Conservation (phyloP, 345 rosid species). For the Eutrema yunnanense region DNA sequence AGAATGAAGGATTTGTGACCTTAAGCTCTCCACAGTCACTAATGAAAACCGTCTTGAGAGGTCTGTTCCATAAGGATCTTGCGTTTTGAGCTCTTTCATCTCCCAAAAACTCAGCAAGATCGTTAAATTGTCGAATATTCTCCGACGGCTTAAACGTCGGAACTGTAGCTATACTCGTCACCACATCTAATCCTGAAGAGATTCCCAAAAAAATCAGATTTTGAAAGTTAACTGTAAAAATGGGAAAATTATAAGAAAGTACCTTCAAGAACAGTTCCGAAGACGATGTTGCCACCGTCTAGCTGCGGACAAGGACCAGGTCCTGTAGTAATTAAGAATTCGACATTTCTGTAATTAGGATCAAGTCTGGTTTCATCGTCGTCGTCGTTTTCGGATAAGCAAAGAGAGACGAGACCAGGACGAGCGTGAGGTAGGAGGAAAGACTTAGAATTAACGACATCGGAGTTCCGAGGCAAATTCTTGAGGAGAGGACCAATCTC, state of each 20-base stretch:
- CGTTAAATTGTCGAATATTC: constrained; percentile 61
- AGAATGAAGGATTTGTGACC: constrained; percentile 65
- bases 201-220: background rate
- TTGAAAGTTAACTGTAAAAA: background rate
- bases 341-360: constrained; percentile 71
- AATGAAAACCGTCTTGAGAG: constrained; percentile 68
- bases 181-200: constrained; percentile 69
- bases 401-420: constrained; percentile 68
- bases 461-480: constrained; percentile 52
- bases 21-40: constrained; percentile 77
- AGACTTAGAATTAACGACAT: constrained; percentile 62
- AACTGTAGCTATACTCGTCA: constrained; percentile 62
- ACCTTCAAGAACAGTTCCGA: constrained; percentile 91
- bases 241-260: background rate
- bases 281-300: constrained; percentile 73
- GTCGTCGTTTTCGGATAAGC: constrained; percentile 82
- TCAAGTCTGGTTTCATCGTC: constrained; percentile 66
- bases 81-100: constrained; percentile 85
- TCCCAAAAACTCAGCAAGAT: constrained; percentile 69
- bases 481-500: constrained; percentile 43
- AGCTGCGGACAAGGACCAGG: constrained; percentile 86
- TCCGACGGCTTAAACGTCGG: constrained; percentile 74
- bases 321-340: constrained; percentile 86
- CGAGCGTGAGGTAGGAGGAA: constrained; percentile 54
- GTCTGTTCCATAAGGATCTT: constrained; percentile 65